Evolutionary conservation across 2,329 filamentous ascomycete species (phyloP).

Genomic region (Trichoderma sp.): DNA sequence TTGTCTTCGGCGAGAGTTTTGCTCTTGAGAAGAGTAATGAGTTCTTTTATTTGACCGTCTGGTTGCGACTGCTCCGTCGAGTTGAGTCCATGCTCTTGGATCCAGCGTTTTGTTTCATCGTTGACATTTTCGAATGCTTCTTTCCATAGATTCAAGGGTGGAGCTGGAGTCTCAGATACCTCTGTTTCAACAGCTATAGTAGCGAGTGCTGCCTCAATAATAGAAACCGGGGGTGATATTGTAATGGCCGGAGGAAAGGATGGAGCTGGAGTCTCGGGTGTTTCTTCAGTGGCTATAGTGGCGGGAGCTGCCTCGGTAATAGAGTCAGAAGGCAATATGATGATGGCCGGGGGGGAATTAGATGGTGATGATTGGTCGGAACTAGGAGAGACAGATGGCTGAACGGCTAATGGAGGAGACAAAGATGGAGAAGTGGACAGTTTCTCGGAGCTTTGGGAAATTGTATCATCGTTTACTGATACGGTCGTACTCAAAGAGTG

Average conservation of each 20-base stretch:
- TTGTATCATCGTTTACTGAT: not conserved
- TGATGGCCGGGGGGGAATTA: not conserved
- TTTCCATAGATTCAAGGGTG: not conserved
- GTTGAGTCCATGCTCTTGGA: not conserved
- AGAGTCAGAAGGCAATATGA: not conserved
- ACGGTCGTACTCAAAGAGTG: not conserved
- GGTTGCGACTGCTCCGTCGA: not conserved
- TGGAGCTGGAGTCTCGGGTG: not conserved
- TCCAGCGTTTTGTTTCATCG: constrained; percentile 10
- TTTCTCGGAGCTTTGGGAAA: not conserved
- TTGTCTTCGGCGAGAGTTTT: not conserved
- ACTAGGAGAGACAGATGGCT: not conserved
- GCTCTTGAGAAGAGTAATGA: not conserved
- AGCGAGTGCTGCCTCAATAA: no score
- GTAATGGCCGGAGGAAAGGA: not conserved
- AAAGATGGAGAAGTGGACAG: not conserved
- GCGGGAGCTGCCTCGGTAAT: not conserved
- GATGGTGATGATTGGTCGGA: not conserved
- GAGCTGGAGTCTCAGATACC: not conserved
- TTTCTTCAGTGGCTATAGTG: not conserved
- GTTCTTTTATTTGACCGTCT: not conserved
- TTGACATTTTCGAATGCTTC: not conserved
- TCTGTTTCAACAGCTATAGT: not conserved
- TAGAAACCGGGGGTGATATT: not conserved
- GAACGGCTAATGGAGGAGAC: not conserved